A percentile compares a stretch with the other conserved stretches of the same genome.
These are phyloP conservation scores for Cornus suecica DNA, from an alignment of 148 eudicot genomes.

Conservation along the genomic window DNA sequence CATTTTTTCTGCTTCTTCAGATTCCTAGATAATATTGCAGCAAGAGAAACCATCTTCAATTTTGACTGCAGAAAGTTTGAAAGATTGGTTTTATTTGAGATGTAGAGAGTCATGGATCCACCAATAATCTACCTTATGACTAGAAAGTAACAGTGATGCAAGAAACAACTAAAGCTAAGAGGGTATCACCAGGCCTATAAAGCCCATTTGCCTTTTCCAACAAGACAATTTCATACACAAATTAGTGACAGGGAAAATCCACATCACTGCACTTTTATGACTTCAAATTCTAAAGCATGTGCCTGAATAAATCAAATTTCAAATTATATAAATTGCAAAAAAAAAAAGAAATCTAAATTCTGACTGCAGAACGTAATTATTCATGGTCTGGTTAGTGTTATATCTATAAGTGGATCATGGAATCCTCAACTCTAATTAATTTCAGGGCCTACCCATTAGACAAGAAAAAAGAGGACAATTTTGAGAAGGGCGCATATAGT, in stretches of 20 bases:
- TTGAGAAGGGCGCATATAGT: neutral
- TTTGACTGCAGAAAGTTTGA: constrained; percentile 21
- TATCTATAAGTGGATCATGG: neutral
- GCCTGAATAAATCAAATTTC: neutral
- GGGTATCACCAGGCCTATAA: neutral
- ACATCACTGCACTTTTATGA: neutral
- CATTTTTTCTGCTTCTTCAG: constrained; percentile 97
- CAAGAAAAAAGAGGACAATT: neutral
- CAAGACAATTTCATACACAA: neutral
- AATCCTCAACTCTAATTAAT: neutral
- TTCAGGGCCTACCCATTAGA: neutral
- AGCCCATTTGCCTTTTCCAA: neutral
- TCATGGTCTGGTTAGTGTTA: neutral
- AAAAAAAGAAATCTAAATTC: neutral
- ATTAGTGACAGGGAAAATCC: neutral
- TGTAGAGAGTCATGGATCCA: constrained; percentile 17
- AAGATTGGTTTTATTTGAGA: constrained; percentile 15
- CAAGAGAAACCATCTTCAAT: constrained; percentile 32
- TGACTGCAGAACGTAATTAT: neutral
- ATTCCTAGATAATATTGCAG: constrained; percentile 53
- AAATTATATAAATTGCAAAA: neutral
- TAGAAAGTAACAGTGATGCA: neutral
- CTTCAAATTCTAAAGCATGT: neutral
- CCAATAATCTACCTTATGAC: constrained; percentile 11
- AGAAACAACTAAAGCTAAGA: neutral